Evolutionary conservation across 2,329 filamentous ascomycete species (phyloP).

Genomic region (Plenodomus lindquistii): DNA sequence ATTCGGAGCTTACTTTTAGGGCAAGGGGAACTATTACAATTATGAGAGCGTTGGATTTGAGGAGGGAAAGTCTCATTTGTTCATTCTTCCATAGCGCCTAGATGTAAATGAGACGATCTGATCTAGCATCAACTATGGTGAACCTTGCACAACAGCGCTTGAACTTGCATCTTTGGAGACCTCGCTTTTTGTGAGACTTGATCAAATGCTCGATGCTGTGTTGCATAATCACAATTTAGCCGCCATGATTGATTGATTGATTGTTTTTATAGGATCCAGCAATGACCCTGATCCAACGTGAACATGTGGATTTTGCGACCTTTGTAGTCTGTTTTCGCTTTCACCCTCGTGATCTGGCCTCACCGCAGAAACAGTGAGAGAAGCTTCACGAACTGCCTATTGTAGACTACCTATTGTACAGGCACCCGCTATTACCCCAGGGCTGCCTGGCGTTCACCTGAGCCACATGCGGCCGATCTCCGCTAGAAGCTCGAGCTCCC

Average conservation of each 20-base stretch:
- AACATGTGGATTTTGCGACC: too few relatives aligned
- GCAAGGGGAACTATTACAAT: not conserved
- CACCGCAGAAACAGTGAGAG: not conserved
- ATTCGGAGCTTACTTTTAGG: conserved; percentile 11
- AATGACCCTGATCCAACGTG: too few relatives aligned
- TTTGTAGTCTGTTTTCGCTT: not conserved
- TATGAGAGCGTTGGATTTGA: not conserved
- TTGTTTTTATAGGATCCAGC: too few relatives aligned
- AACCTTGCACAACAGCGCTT: not conserved
- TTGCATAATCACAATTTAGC: too few relatives aligned
- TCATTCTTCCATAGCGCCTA: conserved; percentile 8
- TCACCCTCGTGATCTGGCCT: not conserved
- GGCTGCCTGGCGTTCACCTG: conserved; percentile 16
- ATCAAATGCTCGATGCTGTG: too few relatives aligned
- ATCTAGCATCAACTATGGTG: conserved; percentile 1
- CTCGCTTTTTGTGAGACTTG: too few relatives aligned
- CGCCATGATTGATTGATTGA: too few relatives aligned
- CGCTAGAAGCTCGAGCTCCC: conserved; percentile 29
- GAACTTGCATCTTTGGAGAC: not conserved
- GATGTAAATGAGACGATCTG: conserved; percentile 3
- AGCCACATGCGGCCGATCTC: conserved; percentile 20
- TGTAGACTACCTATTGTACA: not conserved
- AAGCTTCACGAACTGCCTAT: not conserved
- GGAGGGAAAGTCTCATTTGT: conserved; percentile 28
- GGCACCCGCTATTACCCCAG: conserved; percentile 1